Base-by-base conservation (phyloP, 108 stramenopile species). In the Parietichytrium sp. region DNA sequence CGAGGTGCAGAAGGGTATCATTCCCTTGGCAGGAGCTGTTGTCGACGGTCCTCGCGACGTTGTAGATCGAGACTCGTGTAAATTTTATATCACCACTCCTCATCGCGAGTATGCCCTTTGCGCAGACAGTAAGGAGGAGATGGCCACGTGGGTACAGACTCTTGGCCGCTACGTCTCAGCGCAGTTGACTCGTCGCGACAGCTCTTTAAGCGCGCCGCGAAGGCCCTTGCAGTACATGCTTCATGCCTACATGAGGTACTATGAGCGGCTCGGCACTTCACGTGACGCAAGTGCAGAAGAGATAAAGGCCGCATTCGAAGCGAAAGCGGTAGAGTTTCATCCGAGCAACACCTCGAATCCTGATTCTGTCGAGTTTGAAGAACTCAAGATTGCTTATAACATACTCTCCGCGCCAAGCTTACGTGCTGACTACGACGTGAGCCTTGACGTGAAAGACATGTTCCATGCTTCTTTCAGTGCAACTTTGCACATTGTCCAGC, bases 121-220 rank as follows among this genome's bases (percentile, higher is more conserved):
- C 61, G 61, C 61, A 6, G 61, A 72, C 38, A 72, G 20, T 25
- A 10, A 10, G 33, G 15, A 16, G 8, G 61, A 45, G 3, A 6
- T 72, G 61, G n/a, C 38, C 61, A 38, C 61, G 33, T 72, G 61
- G 61, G n/a, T 72, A n/a, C 38, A 72, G 15, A n/a, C 38, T 31
- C 61, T 72, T 6, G 61, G 45, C 36, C 38, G 45, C 20, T 33
- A 33, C 20, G 45, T 72, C 2, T 16, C 61, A 6, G 61, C 36
- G 6, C 61, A 45, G 29, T 6, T 25, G 29, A 25, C 33, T 3
- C n/a, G n/a, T n/a, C n/a, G n/a, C n/a, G n/a, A n/a, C n/a, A n/a
- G n/a, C n/a, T n/a, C n/a, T n/a, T n/a, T n/a, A n/a, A 31, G 45
- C 38, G 61, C 16, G 29, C 61, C 23, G 10, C 10, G 6, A 20